Evolutionary conservation across 352 stramenopile genomes (phyloP), one percentile per base, ranked within the genome.

Genomic region (Thalassiosira pacifica): DNA sequence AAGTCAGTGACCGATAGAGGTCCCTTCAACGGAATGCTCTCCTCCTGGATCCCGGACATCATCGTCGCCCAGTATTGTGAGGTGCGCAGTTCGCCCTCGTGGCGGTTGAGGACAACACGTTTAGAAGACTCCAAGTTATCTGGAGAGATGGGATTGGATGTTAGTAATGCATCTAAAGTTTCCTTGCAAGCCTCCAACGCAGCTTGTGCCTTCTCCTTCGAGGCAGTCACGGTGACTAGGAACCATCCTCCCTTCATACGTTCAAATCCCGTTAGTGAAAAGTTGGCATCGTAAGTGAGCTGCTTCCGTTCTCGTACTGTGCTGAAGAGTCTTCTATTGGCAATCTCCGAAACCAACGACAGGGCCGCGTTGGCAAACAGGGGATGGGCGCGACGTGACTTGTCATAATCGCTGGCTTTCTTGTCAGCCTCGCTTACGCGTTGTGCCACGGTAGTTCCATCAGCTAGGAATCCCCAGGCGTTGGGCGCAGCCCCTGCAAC

Each of bases 231-330:
- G 24, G 90, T 94, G n/a, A 95, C 90, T 34, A 96, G 75, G 86
- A 95, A 96, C 89, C 90, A 96, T 18, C 93, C 91, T 65, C 93
- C 93, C 60, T 90, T 76, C 48, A 96, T 74, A 40, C 92, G 83
- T 86, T 95, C 92, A 89, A 94, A 95, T 37, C 87, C 86, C 32
- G 90, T 94, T n/a, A 96, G 91, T 0, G 91, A 94, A 79, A 96
- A 96, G 76, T 96, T 96, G 27, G 95, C 95, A 85, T 97, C 95
- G 72, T 97, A 97, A 1, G 94, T 97, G 0, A 97, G 86, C 76
- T 96, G 94, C 76, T 96, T 96, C 69, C 95, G 76, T 81, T 97
- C 95, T 65, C 95, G 85, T 5, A 97, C 95, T 19, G 93, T 96
- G 61, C 87, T 94, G 69, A 97, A 97, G 1, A 97, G 86, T 45